Evolutionary conservation across 1,284 basidiomycete genomes (phyloP), one percentile per base, ranked within the genome.

Genomic region (Cutaneotrichosporon mucoides): DNA sequence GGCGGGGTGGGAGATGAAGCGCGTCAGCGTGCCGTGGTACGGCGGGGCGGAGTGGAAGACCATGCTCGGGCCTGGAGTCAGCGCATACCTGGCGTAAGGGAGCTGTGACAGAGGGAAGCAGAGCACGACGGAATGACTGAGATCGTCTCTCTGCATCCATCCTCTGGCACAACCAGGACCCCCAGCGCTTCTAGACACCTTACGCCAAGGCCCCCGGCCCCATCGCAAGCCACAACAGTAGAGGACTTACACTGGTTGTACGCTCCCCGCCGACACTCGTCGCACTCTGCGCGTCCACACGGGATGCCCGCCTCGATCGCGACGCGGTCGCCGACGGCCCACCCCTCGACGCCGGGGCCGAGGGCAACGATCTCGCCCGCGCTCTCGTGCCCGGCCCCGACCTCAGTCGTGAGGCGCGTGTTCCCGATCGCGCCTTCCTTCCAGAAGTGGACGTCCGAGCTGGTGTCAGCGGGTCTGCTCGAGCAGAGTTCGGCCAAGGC

Each of bases 301-400:
- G 80, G 80, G 7, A 82, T 79, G 47, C 81, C 81, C n/a, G 80
- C 79, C 66, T 82, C 80, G 55, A 81, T 79, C 36, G 79, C 80
- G 2, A 81, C 79, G 5, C 78, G 64, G 63, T 81, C 79, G 2
- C 76, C 77, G 7, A 73, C 68, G 53, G 75, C 73, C 52, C 73
- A 68, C 16, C 73, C 58, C 7, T 64, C 67, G 1, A 80, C 79
- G 5, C 70, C 78, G 36, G 71, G 66, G 10, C 80, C 79, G 44
- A 82, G 68, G 42, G 74, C 73, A 24, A 78, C 66, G 57, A 81
- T 68, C 54, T 78, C 73, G 11, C 80, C 81, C 2, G 80, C 77
- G 0, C 73, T 73, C 67, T 79, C 78, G 64, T 79, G 78, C 2
- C 78, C 77, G 2, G 75, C 68, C 6, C 76, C 77, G 51, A 73